Base-by-base conservation (phyloP, 306 rosid genomes). In the Prunus mongolica region DNA sequence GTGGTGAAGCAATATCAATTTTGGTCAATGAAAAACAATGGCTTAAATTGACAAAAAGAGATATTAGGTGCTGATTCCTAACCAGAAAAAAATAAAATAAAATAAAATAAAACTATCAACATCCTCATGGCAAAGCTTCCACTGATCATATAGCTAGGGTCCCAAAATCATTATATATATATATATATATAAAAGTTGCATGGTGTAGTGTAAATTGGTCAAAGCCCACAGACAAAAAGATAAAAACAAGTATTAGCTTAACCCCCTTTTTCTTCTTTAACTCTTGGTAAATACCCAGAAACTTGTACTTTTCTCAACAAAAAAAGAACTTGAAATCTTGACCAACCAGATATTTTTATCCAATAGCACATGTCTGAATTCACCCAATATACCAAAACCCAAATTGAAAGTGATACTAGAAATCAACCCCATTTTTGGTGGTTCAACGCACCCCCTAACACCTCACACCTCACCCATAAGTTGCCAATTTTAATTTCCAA, bases 371-470 rank as follows among this genome's bases (percentile, higher is more conserved):
- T 57, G 52, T 22, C 24, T 72, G 71, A 49, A 30, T 16, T 38
- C 60, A 84, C 71, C 61, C 54, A 50, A 50, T 34, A 15, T 62
- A 72, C 78, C 55, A 68, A 50, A 77, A 69, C 20, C 8, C 11
- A 9, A 49, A 41, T 4, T 73, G 77, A 51, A 51, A 60, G 63
- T 67, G 65, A 77, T 75, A 41, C 87, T 66, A 73, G 75, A 71
- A 71, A 84, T 87, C 86, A 85, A 85, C 88, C 84, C 84, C 69
- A 57, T 19, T 73, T 80, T 76, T 73, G 89, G 89, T 89, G 84
- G 96, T 87, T 89, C 75, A 91, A 89, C 81, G 83, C 88, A 82
- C 83, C 88, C 67, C 24, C 69, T 71, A 69, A 12, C 64, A 30
- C 62, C 51, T 12, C 6, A 74, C 71, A 30, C 62, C 51, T 12